Conservation (phyloP, 805 yeast species). For the Yamadazyma olivae region DNA sequence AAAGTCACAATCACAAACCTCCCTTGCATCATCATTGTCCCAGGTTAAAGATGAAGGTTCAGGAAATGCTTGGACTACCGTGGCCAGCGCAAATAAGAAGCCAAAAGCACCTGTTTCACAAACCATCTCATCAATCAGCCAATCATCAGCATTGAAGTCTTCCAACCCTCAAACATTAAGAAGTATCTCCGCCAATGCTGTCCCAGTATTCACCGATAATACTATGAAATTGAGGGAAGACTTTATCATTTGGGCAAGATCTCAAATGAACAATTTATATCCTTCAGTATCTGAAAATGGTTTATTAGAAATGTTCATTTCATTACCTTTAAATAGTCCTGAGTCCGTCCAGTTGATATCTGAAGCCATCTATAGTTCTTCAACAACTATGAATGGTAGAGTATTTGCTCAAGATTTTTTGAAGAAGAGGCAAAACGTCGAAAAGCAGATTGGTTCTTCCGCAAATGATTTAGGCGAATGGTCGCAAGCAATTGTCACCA, state of each 20-base stretch:
- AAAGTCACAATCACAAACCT: constrained; percentile 2
- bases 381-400: constrained; percentile 91
- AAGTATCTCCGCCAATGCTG: constrained; percentile 30
- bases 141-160: constrained; percentile 18
- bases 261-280: constrained; percentile 63
- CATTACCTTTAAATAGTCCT: constrained; percentile 64
- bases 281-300: constrained; percentile 76
- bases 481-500: constrained; percentile 62
- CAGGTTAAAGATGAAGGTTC: constrained; percentile 17
- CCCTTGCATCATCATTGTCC: constrained; percentile 9
- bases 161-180: constrained; percentile 35
- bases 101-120: neutral
- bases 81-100: constrained; percentile 15
- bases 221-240: constrained; percentile 43
- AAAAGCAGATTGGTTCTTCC: constrained; percentile 39
- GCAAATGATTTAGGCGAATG: constrained; percentile 53
- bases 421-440: constrained; percentile 73
- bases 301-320: constrained; percentile 72
- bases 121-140: constrained; percentile 8
- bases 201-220: constrained; percentile 16
- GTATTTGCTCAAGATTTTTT: constrained; percentile 89
- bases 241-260: constrained; percentile 69
- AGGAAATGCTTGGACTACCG: constrained; percentile 42
- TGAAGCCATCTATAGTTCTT: constrained; percentile 85
- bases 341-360: constrained; percentile 85